phyloP scores from a whole-genome alignment of 257 asterid species.

The Rubia yunnanensis region DNA sequence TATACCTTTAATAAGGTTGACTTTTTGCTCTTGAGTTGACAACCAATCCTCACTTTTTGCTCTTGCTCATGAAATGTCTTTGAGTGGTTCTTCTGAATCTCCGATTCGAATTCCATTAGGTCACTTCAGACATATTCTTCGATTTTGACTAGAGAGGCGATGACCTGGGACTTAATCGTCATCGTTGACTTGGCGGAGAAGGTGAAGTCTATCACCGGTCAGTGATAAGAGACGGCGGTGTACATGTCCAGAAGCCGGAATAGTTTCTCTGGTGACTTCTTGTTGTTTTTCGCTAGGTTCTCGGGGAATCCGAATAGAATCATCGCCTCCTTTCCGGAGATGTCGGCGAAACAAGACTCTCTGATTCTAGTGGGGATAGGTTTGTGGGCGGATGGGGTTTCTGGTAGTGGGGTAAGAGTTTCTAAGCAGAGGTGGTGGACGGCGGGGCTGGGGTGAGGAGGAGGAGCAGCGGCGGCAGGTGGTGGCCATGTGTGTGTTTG shows the following conservation, averaged over 20 bases:
- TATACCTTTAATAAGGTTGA: no score
- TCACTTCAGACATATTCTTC: slow-evolving; percentile 33
- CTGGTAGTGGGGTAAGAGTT: no score
- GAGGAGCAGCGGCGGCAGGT: no score
- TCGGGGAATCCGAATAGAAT: slow-evolving; percentile 61
- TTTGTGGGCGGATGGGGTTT: no score
- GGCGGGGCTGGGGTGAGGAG: no score
- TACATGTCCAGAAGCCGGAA: slow-evolving; percentile 74
- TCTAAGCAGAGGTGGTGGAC: no score
- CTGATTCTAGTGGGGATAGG: no score
- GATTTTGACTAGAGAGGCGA: slow-evolving; percentile 42
- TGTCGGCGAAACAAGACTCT: slow-evolving; percentile 54
- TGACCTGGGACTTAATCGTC: slow-evolving; percentile 37
- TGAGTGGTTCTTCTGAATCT: slow-evolving; percentile 43
- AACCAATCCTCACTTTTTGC: slow-evolving; percentile 71
- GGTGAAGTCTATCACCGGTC: slow-evolving; percentile 64
- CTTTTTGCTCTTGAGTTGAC: slow-evolving; percentile 45
- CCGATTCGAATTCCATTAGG: slow-evolving; percentile 43
- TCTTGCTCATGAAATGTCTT: slow-evolving; percentile 60
- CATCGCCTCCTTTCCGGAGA: slow-evolving; percentile 55
- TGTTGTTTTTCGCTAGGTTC: slow-evolving; percentile 35
- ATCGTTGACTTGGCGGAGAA: slow-evolving; percentile 47
- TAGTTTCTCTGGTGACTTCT: slow-evolving; percentile 38
- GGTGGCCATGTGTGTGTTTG: no score
- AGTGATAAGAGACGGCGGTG: slow-evolving; percentile 43